Evolutionary conservation across 495 filamentous ascomycete genomes (phyloP).

Genomic region (Trichoderma virens): DNA sequence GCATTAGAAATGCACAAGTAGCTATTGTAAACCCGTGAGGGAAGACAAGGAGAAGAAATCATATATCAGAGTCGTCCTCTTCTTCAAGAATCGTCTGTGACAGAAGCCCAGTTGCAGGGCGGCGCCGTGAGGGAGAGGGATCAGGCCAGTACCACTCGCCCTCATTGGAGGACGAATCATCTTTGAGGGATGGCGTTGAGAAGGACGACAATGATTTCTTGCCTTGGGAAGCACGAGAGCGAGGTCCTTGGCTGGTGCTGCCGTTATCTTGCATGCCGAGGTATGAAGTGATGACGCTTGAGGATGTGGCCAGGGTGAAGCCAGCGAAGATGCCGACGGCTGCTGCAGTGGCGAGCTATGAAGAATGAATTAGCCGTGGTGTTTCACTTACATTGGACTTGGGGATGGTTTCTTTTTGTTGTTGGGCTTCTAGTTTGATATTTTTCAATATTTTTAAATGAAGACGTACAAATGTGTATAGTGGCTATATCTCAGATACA

Average conservation of each 20-base stretch:
- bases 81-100: conserved; percentile 61
- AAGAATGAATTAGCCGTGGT: not conserved
- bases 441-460: too few species aligned
- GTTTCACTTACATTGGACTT: not conserved
- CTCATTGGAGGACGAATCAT: conserved; percentile 10
- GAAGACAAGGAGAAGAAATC: not conserved
- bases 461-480: conserved; percentile 49
- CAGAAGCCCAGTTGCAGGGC: conserved; percentile 34
- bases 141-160: conserved; percentile 13
- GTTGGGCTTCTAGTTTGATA: conserved; percentile 3
- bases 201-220: conserved; percentile 18
- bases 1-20: not conserved
- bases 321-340: conserved; percentile 50
- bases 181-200: conserved; percentile 14
- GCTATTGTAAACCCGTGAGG: not conserved
- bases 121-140: conserved; percentile 14
- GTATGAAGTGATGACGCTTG: conserved; percentile 29
- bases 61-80: conserved; percentile 21
- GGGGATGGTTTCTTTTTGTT: not conserved
- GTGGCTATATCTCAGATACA: conserved; percentile 34
- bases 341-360: conserved; percentile 47
- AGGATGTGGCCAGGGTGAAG: conserved; percentile 38
- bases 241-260: conserved; percentile 7
- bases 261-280: conserved; percentile 23
- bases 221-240: not conserved